Conservation (phyloP, 441 rosid genomes). For the Pelargonium australe region DNA sequence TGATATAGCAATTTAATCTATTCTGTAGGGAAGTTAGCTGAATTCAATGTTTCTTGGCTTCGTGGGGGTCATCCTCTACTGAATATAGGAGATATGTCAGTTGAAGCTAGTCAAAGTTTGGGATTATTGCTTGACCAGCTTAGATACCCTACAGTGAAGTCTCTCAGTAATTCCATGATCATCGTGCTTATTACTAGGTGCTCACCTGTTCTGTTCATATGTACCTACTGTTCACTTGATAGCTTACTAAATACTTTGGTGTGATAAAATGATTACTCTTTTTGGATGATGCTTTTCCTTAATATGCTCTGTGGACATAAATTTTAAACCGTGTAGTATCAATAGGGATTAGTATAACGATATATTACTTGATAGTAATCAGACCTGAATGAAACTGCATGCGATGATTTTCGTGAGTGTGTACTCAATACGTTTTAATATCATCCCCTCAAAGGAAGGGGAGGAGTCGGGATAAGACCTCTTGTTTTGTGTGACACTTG, state of each 20-base stretch:
- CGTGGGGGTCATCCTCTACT: slow-evolving; percentile 87
- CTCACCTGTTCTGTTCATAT: slow-evolving; percentile 18
- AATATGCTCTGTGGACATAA: neutral
- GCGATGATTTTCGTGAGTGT: neutral
- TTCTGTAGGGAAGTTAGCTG: slow-evolving; percentile 49
- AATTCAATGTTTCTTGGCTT: slow-evolving; percentile 78
- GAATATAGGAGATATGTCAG: slow-evolving; percentile 80
- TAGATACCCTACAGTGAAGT: slow-evolving; percentile 72
- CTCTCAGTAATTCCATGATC: slow-evolving; percentile 60
- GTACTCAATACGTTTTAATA: neutral
- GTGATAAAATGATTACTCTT: neutral
- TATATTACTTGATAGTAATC: neutral
- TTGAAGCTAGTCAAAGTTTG: slow-evolving; percentile 84
- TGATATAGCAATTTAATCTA: slow-evolving; percentile 21
- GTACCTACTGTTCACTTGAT: slow-evolving; percentile 16
- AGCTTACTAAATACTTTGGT: neutral
- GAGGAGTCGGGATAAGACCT: neutral
- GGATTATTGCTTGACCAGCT: slow-evolving; percentile 91
- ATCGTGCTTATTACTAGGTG: slow-evolving; percentile 79
- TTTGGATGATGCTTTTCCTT: neutral
- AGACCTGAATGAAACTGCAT: neutral
- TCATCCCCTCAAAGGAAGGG: neutral
- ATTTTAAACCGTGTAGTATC: neutral
- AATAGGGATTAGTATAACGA: neutral
- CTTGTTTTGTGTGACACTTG: slow-evolving; percentile 4